Evolutionary conservation across 345 rosid species (phyloP).

Genomic region (Durio zibethinus): DNA sequence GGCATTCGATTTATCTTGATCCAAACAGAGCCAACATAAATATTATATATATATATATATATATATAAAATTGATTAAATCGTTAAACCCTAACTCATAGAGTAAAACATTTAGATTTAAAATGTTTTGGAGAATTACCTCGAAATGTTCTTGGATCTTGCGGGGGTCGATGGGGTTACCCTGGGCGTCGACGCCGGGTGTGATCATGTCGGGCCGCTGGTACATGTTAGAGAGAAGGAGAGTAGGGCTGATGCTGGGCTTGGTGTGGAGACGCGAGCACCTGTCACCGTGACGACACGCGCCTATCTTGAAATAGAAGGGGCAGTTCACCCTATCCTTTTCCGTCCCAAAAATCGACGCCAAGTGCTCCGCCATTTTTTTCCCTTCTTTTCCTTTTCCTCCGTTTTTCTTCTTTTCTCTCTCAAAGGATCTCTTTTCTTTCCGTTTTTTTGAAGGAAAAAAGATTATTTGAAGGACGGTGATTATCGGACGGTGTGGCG

Average conservation of each 20-base stretch:
- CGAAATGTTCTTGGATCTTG: slow-evolving; percentile 59
- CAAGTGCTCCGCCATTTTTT: slow-evolving; percentile 62
- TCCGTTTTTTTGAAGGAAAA: neutral
- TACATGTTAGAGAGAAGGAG: slow-evolving; percentile 77
- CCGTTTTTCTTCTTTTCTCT: neutral
- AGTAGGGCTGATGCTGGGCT: slow-evolving; percentile 70
- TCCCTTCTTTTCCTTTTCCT: too few species aligned
- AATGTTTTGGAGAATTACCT: slow-evolving; percentile 22
- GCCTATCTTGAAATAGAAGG: slow-evolving; percentile 83
- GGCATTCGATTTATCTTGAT: neutral
- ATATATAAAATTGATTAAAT: neutral
- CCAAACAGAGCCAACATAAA: too few species aligned
- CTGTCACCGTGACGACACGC: slow-evolving; percentile 77
- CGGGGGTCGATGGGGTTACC: slow-evolving; percentile 57
- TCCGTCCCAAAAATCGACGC: slow-evolving; percentile 85
- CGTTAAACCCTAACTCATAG: neutral
- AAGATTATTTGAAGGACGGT: neutral
- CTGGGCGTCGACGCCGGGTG: slow-evolving; percentile 54
- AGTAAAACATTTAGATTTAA: neutral
- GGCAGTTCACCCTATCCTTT: slow-evolving; percentile 81
- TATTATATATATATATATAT: too few species aligned
- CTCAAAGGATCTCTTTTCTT: neutral
- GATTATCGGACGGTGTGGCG: neutral
- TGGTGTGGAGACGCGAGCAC: slow-evolving; percentile 77
- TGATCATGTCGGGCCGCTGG: slow-evolving; percentile 73